Evolutionary conservation across 140 eudicot genomes (phyloP).

Genomic region (Anethum foeniculum): DNA sequence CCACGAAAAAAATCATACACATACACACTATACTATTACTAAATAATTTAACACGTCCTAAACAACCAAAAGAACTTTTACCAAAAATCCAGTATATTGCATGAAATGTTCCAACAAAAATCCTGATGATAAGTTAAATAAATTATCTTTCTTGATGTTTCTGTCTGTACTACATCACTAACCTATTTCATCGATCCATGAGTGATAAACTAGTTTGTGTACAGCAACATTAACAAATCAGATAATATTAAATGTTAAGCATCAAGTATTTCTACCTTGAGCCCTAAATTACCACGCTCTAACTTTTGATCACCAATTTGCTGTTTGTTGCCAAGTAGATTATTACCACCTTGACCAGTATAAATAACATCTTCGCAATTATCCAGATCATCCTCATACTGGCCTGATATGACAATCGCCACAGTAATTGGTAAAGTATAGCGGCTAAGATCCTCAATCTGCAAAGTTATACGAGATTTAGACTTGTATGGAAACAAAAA

Average conservation of each 20-base stretch:
- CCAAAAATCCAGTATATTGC: not conserved
- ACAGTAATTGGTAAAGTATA: slow-evolving; percentile 59
- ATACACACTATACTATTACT: too few relatives aligned
- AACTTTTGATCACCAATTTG: slow-evolving; percentile 67
- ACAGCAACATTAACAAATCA: not conserved
- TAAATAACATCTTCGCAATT: slow-evolving; percentile 69
- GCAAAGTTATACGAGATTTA: not conserved
- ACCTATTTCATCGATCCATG: not conserved
- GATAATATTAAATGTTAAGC: not conserved
- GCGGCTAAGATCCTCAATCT: slow-evolving; percentile 31
- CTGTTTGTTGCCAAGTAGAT: slow-evolving; percentile 66
- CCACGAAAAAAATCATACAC: too few relatives aligned
- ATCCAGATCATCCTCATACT: slow-evolving; percentile 84
- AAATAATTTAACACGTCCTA: not conserved
- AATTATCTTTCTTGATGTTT: not conserved
- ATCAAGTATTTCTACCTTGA: slow-evolving; percentile 44
- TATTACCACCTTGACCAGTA: slow-evolving; percentile 96
- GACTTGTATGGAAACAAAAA: not conserved
- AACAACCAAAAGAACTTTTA: not conserved
- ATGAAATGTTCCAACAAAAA: not conserved
- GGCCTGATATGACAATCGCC: slow-evolving; percentile 87
- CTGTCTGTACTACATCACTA: not conserved
- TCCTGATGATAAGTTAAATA: not conserved
- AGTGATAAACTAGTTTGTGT: not conserved
- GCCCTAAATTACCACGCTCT: slow-evolving; percentile 76